Evolutionary conservation across 257 asterid genomes (phyloP).

Genomic region (Fraxinus americana): DNA sequence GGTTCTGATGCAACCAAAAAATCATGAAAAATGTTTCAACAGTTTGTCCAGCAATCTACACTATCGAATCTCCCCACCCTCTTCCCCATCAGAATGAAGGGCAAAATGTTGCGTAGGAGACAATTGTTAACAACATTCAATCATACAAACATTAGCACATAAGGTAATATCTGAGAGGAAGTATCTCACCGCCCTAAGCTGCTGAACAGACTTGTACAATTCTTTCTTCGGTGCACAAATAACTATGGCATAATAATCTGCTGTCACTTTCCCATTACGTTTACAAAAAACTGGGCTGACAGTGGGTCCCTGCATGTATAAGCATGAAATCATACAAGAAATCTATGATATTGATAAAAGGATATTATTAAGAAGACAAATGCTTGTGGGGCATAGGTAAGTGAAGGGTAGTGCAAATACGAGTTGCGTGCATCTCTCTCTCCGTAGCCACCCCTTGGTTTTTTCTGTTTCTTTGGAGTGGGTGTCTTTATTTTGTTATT

Average conservation of each 20-base stretch:
- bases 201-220: constrained; percentile 85
- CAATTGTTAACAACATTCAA: constrained; percentile 13
- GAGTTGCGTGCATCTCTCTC: neutral
- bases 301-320: constrained; percentile 82
- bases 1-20: neutral
- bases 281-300: constrained; percentile 82
- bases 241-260: constrained; percentile 84
- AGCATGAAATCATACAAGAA: constrained; percentile 16
- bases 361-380: neutral
- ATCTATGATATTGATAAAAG: neutral
- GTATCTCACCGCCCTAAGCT: constrained; percentile 85
- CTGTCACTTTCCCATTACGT: constrained; percentile 52
- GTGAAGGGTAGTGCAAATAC: neutral
- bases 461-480: neutral
- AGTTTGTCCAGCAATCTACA: neutral
- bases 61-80: neutral
- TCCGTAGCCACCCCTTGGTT: neutral
- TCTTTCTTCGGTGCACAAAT: constrained; percentile 90
- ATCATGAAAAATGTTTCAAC: constrained; percentile 7
- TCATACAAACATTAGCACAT: constrained; percentile 11
- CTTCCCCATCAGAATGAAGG: neutral
- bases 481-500: neutral
- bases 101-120: constrained; percentile 2
- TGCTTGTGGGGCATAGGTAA: neutral
- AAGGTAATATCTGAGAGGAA: constrained; percentile 12